Evolutionary conservation across 129 eudicot genomes (phyloP).

Genomic region (Deinandra increscens): DNA sequence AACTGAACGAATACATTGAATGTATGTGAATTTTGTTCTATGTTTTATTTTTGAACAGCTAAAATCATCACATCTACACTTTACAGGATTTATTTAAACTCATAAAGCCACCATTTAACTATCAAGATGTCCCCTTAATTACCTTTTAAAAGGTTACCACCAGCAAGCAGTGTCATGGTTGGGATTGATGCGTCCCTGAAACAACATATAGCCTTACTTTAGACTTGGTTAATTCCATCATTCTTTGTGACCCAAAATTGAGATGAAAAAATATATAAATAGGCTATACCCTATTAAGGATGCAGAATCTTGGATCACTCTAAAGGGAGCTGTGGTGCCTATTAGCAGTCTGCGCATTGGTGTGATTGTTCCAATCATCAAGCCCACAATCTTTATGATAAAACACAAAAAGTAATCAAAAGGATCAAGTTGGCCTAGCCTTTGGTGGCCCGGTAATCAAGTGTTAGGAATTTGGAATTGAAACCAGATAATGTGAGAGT

Average conservation of each 20-base stretch:
- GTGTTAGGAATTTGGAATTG: too few species aligned
- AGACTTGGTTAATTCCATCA: background rate
- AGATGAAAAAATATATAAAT: background rate
- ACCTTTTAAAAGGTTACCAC: slow-evolving; percentile 55
- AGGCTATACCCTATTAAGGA: slow-evolving; percentile 48
- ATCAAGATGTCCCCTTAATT: too few species aligned
- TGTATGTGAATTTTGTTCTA: background rate
- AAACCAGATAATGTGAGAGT: too few species aligned
- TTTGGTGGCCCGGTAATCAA: too few species aligned
- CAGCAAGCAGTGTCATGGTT: slow-evolving; percentile 43
- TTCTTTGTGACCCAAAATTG: background rate
- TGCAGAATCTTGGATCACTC: slow-evolving; percentile 49
- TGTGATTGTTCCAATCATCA: slow-evolving; percentile 45
- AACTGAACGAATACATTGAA: too few species aligned
- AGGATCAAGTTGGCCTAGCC: too few species aligned
- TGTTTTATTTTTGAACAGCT: too few species aligned
- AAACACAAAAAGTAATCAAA: background rate
- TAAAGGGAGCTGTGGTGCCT: slow-evolving; percentile 61
- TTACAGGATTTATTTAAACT: too few species aligned
- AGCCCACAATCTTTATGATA: slow-evolving; percentile 50
- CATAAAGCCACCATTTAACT: too few species aligned
- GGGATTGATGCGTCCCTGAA: slow-evolving; percentile 53
- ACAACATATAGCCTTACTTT: background rate
- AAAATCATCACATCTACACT: too few species aligned
- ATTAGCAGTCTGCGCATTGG: slow-evolving; percentile 49